phyloP scores from a whole-genome alignment of 139 green algal genomes.

The Tetraselmis striata region DNA sequence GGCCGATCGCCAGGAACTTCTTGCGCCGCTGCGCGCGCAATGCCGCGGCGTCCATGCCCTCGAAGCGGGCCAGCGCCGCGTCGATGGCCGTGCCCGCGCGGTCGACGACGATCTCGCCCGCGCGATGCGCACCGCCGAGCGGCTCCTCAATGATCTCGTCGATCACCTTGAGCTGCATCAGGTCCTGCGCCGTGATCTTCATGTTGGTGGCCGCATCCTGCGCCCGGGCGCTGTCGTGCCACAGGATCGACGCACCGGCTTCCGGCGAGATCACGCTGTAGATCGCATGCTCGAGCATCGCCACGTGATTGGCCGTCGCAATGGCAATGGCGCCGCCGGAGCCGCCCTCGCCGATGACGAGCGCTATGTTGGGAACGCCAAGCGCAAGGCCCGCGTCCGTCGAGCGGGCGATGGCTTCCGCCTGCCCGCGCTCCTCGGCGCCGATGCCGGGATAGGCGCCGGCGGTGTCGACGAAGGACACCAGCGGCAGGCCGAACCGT shows the following conservation, averaged over 20 bases:
- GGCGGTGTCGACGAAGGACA: slow-evolving; percentile 97
- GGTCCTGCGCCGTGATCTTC: slow-evolving; percentile 79
- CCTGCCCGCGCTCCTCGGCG: slow-evolving; percentile 90
- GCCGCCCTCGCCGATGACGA: slow-evolving; percentile 93
- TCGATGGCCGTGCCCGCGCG: too few species aligned
- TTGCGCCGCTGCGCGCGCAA: too few species aligned
- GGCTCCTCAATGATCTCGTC: slow-evolving; percentile 86
- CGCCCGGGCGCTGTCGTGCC: too few species aligned
- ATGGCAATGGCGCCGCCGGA: slow-evolving; percentile 90
- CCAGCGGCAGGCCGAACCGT: slow-evolving; percentile 91
- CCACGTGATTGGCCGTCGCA: slow-evolving; percentile 81
- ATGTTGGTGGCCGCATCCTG: slow-evolving; percentile 94
- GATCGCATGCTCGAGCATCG: slow-evolving; percentile 90
- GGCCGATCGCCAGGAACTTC: too few species aligned
- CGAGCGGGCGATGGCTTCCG: slow-evolving; percentile 93
- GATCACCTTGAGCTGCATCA: slow-evolving; percentile 80
- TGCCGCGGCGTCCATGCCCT: too few species aligned
- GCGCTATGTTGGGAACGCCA: slow-evolving; percentile 81
- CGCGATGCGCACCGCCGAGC: slow-evolving; percentile 84
- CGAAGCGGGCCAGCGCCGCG: too few species aligned
- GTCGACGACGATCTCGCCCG: too few species aligned
- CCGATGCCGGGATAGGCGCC: slow-evolving; percentile 85
- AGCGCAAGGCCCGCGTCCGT: slow-evolving; percentile 95
- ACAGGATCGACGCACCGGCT: slow-evolving; percentile 93
- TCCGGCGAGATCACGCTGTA: slow-evolving; percentile 95